Percentiles rank a stretch among this genome's conserved stretches.
Evolutionary conservation across 164 flowering plant species (phyloP).

Genomic region (Chimonanthus praecox): DNA sequence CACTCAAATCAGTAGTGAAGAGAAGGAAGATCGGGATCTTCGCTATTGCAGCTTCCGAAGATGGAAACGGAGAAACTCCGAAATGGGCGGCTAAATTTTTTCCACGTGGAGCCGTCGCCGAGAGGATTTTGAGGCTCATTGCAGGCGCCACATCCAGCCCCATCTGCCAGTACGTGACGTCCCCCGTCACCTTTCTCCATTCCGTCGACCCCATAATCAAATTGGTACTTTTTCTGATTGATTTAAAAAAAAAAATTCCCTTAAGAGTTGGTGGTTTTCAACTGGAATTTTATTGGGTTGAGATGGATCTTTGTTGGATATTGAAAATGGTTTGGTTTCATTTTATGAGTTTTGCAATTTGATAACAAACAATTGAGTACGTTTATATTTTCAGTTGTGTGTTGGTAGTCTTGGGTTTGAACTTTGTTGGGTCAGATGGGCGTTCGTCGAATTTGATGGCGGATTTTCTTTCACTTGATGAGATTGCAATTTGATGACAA

Average conservation of each 20-base stretch:
- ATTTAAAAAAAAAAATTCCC: too few species aligned
- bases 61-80: slow-evolving; percentile 15
- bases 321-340: not conserved
- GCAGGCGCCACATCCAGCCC: slow-evolving; percentile 84
- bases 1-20: slow-evolving; percentile 6
- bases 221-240: slow-evolving; percentile 46
- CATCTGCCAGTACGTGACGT: slow-evolving; percentile 70
- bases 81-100: slow-evolving; percentile 47
- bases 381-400: not conserved
- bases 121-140: slow-evolving; percentile 57
- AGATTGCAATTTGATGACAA: too few species aligned
- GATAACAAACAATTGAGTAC: not conserved
- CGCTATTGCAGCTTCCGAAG: slow-evolving; percentile 14
- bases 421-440: not conserved
- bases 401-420: not conserved
- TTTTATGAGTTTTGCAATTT: not conserved
- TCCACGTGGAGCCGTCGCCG: slow-evolving; percentile 52
- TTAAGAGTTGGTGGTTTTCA: not conserved
- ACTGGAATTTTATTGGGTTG: too few species aligned
- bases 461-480: not conserved
- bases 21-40: slow-evolving; percentile 14
- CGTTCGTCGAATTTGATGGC: not conserved
- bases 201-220: slow-evolving; percentile 83
- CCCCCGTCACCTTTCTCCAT: slow-evolving; percentile 86
- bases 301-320: too few species aligned